phyloP scores from a whole-genome alignment of 148 eudicot species.

The Vaccinium vitisidaea region DNA sequence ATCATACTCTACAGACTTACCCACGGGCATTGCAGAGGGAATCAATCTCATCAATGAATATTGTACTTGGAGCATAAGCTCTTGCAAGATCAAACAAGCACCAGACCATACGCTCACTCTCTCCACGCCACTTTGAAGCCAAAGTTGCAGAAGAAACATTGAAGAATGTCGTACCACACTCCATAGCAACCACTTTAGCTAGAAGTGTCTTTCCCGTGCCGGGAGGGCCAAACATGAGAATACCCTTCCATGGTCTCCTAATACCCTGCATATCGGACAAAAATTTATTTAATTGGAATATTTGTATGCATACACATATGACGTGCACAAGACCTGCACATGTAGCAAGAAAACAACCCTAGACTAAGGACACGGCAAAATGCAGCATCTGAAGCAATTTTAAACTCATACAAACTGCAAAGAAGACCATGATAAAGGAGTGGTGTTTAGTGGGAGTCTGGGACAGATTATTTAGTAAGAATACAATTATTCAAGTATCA shows the following conservation, averaged over 20 bases:
- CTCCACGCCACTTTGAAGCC: slow-evolving; percentile 99
- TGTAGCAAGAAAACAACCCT: slow-evolving; percentile 6
- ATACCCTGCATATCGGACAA: slow-evolving; percentile 58
- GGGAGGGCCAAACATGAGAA: slow-evolving; percentile 99
- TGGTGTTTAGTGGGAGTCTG: neutral
- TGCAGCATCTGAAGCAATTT: slow-evolving; percentile 10
- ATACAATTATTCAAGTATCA: neutral
- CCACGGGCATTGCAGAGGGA: slow-evolving; percentile 97
- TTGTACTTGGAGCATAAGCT: slow-evolving; percentile 97
- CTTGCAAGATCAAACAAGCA: slow-evolving; percentile 95
- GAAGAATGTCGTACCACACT: slow-evolving; percentile 96
- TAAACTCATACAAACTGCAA: neutral
- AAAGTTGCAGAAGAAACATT: slow-evolving; percentile 97
- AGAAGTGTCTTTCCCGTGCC: slow-evolving; percentile 98
- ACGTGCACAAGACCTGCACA: neutral
- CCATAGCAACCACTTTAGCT: slow-evolving; percentile 99
- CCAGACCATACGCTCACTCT: slow-evolving; percentile 98
- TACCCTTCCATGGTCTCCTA: slow-evolving; percentile 98
- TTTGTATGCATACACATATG: neutral
- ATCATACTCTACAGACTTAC: slow-evolving; percentile 36
- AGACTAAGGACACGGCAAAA: neutral
- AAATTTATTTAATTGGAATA: neutral
- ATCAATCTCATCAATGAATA: slow-evolving; percentile 97
- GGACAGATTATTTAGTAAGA: neutral
- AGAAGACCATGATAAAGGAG: neutral